Percentiles rank a stretch among this genome's conserved stretches.
These are phyloP conservation scores for Funneliformis geosporum DNA, from an alignment of 192 early-diverging fungal species.

Conservation along the genomic window DNA sequence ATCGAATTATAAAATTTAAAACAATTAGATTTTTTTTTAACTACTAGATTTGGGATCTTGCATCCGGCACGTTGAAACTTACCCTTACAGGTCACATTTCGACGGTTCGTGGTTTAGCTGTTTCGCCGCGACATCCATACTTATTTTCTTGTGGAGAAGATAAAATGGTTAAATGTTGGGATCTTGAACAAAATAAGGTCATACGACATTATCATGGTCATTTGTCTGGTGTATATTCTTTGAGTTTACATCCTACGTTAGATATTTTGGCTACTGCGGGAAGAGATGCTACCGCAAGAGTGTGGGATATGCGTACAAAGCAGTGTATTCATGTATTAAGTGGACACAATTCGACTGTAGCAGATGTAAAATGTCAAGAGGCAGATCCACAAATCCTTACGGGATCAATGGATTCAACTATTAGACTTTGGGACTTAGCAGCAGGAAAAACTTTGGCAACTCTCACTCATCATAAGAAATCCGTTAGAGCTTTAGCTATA, in stretches of 20 bases:
- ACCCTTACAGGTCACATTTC: constrained; percentile 97
- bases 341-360: constrained; percentile 86
- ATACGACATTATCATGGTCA: constrained; percentile 99
- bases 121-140: constrained; percentile 95
- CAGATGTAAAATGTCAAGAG: constrained; percentile 88
- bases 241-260: constrained; percentile 91
- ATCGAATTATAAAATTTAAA: too few species aligned
- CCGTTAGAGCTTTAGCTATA: constrained; percentile 86
- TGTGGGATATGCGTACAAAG: constrained; percentile 99
- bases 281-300: constrained; percentile 90
- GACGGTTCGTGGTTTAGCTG: constrained; percentile 89
- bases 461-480: constrained; percentile 98
- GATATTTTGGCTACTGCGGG: constrained; percentile 95
- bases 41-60: constrained; percentile 94
- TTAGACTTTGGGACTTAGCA: constrained; percentile 95
- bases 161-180: constrained; percentile 99
- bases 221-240: constrained; percentile 88
- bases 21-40: not conserved
- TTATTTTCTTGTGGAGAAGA: constrained; percentile 97
- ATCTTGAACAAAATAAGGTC: constrained; percentile 98
- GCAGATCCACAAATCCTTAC: constrained; percentile 97
- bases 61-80: constrained; percentile 92
- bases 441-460: constrained; percentile 93
- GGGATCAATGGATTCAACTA: constrained; percentile 89
- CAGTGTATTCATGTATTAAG: constrained; percentile 84